These are phyloP conservation scores for Polytrichum commune DNA, from an alignment of 225 moss, liverwort and hornwort genomes.

Conservation along the genomic window DNA sequence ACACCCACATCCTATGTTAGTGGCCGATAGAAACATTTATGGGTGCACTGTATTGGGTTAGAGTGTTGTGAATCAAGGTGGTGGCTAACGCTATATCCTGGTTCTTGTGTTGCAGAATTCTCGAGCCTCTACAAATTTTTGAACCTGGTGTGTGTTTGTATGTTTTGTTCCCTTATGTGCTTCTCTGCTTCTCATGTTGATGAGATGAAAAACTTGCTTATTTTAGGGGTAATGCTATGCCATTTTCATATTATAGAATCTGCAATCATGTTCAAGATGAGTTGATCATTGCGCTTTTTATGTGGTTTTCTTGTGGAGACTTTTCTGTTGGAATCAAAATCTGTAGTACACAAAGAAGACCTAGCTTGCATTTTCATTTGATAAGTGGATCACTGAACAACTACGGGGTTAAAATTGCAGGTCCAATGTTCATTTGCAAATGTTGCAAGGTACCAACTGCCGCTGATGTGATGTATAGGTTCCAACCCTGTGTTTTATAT, in stretches of 20 bases:
- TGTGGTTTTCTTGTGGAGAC: too few relatives aligned
- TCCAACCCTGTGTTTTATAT: too few relatives aligned
- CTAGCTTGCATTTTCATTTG: too few relatives aligned
- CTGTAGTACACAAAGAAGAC: too few relatives aligned
- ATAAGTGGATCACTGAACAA: neutral
- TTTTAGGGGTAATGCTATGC: too few relatives aligned
- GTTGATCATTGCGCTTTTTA: too few relatives aligned
- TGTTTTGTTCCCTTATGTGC: slow-evolving; percentile 4
- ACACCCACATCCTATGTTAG: slow-evolving; percentile 1
- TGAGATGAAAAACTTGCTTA: too few relatives aligned
- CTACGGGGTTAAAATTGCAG: slow-evolving; percentile 28
- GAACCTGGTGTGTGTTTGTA: slow-evolving; percentile 35
- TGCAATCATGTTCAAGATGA: too few relatives aligned
- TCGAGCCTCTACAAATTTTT: slow-evolving; percentile 75
- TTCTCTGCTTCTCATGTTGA: slow-evolving; percentile 6
- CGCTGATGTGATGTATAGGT: too few relatives aligned
- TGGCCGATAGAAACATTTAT: neutral
- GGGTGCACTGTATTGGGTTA: neutral
- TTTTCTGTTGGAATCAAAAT: too few relatives aligned
- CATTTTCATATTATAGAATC: too few relatives aligned
- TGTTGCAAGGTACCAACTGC: slow-evolving; percentile 52
- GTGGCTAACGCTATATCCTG: slow-evolving; percentile 2
- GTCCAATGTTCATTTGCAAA: slow-evolving; percentile 69
- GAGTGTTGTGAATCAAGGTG: too few relatives aligned
- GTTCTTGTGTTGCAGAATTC: slow-evolving; percentile 65